Base-by-base conservation (phyloP, 306 rosid genomes). In the Abrus pulchellus region DNA sequence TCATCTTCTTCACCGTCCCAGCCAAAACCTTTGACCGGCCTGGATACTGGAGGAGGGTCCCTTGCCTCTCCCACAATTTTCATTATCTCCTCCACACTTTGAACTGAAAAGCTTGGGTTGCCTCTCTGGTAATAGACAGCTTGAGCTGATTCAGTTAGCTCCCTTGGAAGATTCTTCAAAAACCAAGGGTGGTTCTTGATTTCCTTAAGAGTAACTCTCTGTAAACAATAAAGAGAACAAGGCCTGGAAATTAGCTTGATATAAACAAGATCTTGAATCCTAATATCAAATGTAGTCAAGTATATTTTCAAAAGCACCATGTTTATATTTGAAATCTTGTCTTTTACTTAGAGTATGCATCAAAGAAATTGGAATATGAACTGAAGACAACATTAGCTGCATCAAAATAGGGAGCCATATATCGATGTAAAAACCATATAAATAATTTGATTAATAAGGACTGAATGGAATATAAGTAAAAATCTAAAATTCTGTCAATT, bases 101-200 rank as follows among this genome's bases (percentile, higher is more conserved):
- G 97, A 62, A 85, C 79, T 44, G 94, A 85, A 72, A 86, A 92
- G 85, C 91, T 88, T 45, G 90, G 94, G 71, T 85, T 89, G 75
- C 84, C 90, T 84, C 92, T 87, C 72, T 89, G 92, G 87, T 90
- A 90, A 74, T 90, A 90, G 7, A 67, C 40, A 30, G 89, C 87
- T 85, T 93, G 97, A 65, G 93, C 86, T 9, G 95, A 80, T 63
- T 93, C 95, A 20, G 90, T 90, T 34, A 93, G 87, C 78, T 93
- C 97, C 83, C 95, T 90, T n/a, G 97, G 97, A 65, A 93, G 83
- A 74, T 93, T 93, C 94, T 93, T 93, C 50, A 93, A 33, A 72
- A 90, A 90, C 97, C 97, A 93, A 2, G 97, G 97, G 61, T 93
- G 97, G 84, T 64, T 88, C 86, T 89, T 93, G 66, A 93, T 93